Base-by-base conservation (phyloP, 805 yeast species). In the Metschnikowia shivogae region DNA sequence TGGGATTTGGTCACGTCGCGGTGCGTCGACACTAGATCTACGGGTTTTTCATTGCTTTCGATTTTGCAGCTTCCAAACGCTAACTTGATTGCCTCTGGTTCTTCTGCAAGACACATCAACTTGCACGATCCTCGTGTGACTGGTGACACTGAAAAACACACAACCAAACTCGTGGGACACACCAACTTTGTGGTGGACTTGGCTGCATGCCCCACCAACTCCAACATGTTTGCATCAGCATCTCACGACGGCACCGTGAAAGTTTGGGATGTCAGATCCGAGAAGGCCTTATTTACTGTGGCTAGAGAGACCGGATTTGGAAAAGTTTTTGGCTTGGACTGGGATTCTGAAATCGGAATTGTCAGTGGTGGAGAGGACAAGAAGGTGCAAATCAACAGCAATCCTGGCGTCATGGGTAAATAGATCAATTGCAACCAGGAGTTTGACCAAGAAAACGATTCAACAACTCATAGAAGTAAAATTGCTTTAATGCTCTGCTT, bases 221-320 rank as follows among this genome's bases (percentile, higher is more conserved):
- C 83, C 40, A 83, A 86, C 66, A 81, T 88, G 82, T 76, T 93
- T 56, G 80, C 87, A 17, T 87, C 96, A 4, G 96, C 85, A 10
- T 88, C 97, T n/a, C 97, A 90, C 62, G 99, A 93, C 65, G 97
- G 98, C 22, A 87, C 96, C 0, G 92, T 85, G 36, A 83, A 89
- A 59, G 85, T 93, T 17, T 93, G 99, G 99, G 99, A 92, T 64
- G 78, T 92, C 8, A 81, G 99, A 60, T 85, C 97, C 4, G 85
- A 82, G 52, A 78, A 82, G 57, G 76, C 93, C 10, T 71, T 93
- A 70, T 89, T 86, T 64, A 86, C 95, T 6, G 80, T 93, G 39
- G 78, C 85, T 12, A 80, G 98, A 64, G 85, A 88, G 58, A 73
- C 77, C 13, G 65, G 69, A 2, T 72, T 69, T 51, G 70, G 67